Evolutionary conservation across 108 stramenopile species (phyloP).

Genomic region (Skeletonema menzelii): DNA sequence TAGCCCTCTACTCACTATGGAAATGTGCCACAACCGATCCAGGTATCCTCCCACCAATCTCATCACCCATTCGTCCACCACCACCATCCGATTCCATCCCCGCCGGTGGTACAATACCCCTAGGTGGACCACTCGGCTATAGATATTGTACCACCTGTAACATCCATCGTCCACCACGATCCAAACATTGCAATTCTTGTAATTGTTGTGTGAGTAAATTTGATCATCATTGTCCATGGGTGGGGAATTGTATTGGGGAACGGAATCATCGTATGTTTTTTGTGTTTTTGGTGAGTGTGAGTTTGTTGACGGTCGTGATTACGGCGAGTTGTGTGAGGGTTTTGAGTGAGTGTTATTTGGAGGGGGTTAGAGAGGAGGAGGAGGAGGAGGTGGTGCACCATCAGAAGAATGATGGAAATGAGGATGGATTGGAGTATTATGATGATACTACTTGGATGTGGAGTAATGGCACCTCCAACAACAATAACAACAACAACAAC

Average conservation of each 20-base stretch:
- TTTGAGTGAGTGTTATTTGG: conserved; percentile 44
- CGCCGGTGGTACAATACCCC: conserved; percentile 42
- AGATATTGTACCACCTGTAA: conserved; percentile 89
- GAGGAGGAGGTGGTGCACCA: neutral
- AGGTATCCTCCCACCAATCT: conserved; percentile 77
- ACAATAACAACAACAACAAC: neutral
- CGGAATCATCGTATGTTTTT: conserved; percentile 91
- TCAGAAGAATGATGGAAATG: neutral
- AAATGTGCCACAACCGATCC: conserved; percentile 78
- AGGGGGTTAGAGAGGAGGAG: conserved; percentile 20
- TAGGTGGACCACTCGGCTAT: conserved; percentile 81
- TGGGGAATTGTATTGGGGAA: conserved; percentile 94
- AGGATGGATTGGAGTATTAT: neutral
- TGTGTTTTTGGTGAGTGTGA: conserved; percentile 66
- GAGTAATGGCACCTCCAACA: neutral
- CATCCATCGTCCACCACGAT: conserved; percentile 85
- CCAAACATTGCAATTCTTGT: conserved; percentile 95
- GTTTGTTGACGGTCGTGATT: conserved; percentile 55
- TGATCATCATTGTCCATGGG: conserved; percentile 94
- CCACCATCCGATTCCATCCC: conserved; percentile 49
- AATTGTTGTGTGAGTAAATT: conserved; percentile 92
- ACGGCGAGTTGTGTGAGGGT: conserved; percentile 51
- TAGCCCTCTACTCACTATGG: conserved; percentile 67
- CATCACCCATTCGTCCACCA: conserved; percentile 67
- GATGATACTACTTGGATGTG: neutral